Base-by-base conservation (phyloP, 2,329 filamentous ascomycete species). In the Xylogone sp. region DNA sequence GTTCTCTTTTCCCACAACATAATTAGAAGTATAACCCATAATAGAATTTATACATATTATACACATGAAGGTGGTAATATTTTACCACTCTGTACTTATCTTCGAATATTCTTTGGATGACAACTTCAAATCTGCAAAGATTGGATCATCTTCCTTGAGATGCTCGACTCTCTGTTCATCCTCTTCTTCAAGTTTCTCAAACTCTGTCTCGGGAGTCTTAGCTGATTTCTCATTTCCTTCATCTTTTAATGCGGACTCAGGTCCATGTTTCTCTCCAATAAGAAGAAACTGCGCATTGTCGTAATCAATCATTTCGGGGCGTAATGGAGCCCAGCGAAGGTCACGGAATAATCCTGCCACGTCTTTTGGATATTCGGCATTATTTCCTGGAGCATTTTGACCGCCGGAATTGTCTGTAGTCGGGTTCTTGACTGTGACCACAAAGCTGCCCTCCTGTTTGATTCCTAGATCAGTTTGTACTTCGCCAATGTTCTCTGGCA, bases 401-500 rank as follows among this genome's bases (percentile, higher is more conserved):
- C 84, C 82, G 2, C 83, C 76, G 31, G 78, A 82, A 51, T 85
- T 76, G 7, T 13, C 27, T 31, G 27, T 31, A 31, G 27, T 31
- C 0, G 91, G 91, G 59, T 95, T 96, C 71, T 91, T 90, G 24
- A 88, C 83, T 58, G 84, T 89, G 48, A 93, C 69, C 48, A 93
- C 79, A 68, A 91, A 96, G 66, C 86, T 89, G 1, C 88, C 90
- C 58, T 85, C 82, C 27, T 81, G 70, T 39, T 78, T 75, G 6
- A 96, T 67, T 0, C 91, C 90, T 12, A 96, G 76, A 51, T 90
- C 84, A 39, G 81, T 75, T 68, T 96, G 90, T 0, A 94, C 77
- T 46, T 90, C 81, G 1, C 84, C 86, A 1, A 88, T 65, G 53
- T 87, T 72, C 2, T 78, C 71, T 0, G 90, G 90, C 22, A 93